These are phyloP conservation scores for Beauveria pseudobassiana DNA, from an alignment of 2,329 filamentous ascomycete species.

Conservation along the genomic window DNA sequence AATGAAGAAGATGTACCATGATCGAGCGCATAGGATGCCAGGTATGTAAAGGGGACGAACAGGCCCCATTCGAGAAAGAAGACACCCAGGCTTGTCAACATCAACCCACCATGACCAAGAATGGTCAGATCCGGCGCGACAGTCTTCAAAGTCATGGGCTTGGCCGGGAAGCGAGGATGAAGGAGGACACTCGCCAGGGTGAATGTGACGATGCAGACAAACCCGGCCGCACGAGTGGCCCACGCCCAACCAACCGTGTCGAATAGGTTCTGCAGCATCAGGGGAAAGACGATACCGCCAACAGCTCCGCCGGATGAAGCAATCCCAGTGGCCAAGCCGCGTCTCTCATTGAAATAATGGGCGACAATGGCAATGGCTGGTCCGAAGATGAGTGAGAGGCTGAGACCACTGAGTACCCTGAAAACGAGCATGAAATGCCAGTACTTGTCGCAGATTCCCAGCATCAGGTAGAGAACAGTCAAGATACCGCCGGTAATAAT, in stretches of 20 bases:
- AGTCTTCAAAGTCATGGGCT: too few relatives aligned
- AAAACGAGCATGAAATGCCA: slow-evolving; percentile 75
- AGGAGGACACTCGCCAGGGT: slow-evolving; percentile 1
- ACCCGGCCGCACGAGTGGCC: background rate
- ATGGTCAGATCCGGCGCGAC: background rate
- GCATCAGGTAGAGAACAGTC: background rate
- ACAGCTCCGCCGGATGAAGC: slow-evolving; percentile 62
- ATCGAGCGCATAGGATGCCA: slow-evolving; percentile 48
- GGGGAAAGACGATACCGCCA: slow-evolving; percentile 39
- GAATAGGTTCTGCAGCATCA: slow-evolving; percentile 29
- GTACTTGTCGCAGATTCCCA: slow-evolving; percentile 31
- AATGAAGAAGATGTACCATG: slow-evolving; percentile 43
- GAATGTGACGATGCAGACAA: slow-evolving; percentile 2
- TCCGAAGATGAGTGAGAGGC: slow-evolving; percentile 67
- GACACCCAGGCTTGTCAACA: slow-evolving; percentile 13
- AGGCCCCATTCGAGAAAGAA: slow-evolving; percentile 29
- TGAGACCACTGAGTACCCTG: slow-evolving; percentile 60
- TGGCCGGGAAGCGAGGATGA: background rate
- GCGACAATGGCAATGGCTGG: slow-evolving; percentile 65
- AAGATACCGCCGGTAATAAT: background rate
- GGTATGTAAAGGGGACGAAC: slow-evolving; percentile 50
- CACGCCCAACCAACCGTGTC: background rate
- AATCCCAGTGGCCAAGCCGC: slow-evolving; percentile 68
- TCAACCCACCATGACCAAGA: background rate
- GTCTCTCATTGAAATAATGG: slow-evolving; percentile 64